phyloP scores from a whole-genome alignment of 768 basidiomycete genomes.

The Phylloporus rhodoxanthus region DNA sequence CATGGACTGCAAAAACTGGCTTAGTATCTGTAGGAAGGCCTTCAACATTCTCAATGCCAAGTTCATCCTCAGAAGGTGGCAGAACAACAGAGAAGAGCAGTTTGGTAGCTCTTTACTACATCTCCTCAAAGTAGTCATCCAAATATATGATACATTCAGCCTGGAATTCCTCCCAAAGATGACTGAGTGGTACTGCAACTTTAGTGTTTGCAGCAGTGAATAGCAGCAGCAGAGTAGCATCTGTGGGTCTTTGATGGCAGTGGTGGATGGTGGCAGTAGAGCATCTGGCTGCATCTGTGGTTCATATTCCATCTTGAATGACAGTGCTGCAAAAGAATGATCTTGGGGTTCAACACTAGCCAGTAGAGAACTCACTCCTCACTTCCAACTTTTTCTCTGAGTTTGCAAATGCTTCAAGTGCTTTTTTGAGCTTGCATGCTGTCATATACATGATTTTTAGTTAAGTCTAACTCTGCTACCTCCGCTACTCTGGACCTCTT shows the following conservation, averaged over 20 bases:
- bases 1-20: no score
- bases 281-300: not conserved
- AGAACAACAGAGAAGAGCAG: no score
- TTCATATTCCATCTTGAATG: no score
- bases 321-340: not conserved
- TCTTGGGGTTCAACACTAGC: not conserved
- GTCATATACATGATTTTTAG: no score
- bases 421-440: not conserved
- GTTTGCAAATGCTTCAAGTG: not conserved
- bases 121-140: constrained; percentile 11
- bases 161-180: constrained; percentile 10
- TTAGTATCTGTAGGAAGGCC: no score
- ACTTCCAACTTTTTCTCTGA: not conserved
- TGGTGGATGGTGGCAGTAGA: not conserved
- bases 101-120: constrained; percentile 1
- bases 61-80: no score
- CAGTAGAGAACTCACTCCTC: not conserved
- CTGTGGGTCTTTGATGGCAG: not conserved
- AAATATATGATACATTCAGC: not conserved
- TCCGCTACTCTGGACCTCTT: no score
- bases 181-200: not conserved
- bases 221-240: not conserved
- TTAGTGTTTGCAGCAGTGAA: not conserved
- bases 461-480: no score
- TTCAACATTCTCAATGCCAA: no score